These are phyloP conservation scores for Hepatocystis sp. DNA, from an alignment of 169 alveolate genomes.

Conservation along the genomic window DNA sequence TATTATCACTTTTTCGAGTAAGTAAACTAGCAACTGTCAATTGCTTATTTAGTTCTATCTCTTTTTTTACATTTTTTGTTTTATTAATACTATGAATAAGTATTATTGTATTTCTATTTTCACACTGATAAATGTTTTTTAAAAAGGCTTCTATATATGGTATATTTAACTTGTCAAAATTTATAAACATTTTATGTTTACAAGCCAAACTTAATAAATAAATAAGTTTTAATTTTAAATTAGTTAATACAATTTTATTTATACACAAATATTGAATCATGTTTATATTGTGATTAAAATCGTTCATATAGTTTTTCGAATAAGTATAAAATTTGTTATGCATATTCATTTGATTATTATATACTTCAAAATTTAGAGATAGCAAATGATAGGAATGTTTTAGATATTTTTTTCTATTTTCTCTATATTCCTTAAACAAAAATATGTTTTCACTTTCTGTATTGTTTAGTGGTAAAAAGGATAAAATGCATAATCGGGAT, in stretches of 20 bases:
- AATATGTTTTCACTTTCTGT: constrained; percentile 41
- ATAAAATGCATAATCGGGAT: constrained; percentile 24
- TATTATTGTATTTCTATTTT: constrained; percentile 12
- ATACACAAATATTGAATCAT: constrained; percentile 22
- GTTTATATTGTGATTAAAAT: constrained; percentile 23
- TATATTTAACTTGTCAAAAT: constrained; percentile 21
- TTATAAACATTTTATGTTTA: constrained; percentile 24
- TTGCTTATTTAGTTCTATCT: neutral
- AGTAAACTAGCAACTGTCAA: too few relatives aligned
- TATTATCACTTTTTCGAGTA: too few relatives aligned
- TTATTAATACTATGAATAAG: constrained; percentile 17
- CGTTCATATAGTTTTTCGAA: constrained; percentile 6
- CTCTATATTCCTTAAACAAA: constrained; percentile 50
- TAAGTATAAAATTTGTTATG: constrained; percentile 16
- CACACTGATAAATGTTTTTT: constrained; percentile 5
- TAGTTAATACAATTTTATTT: constrained; percentile 6
- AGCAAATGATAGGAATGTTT: constrained; percentile 12
- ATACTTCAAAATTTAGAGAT: constrained; percentile 22
- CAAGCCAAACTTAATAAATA: constrained; percentile 25
- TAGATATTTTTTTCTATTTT: constrained; percentile 52
- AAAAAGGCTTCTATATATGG: constrained; percentile 36
- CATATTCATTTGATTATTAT: constrained; percentile 4
- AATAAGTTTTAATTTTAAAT: constrained; percentile 31
- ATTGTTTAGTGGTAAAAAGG: constrained; percentile 24
- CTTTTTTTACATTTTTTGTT: neutral